Base-by-base conservation (phyloP, 2,329 filamentous ascomycete species). In the Fusarium temperatum region DNA sequence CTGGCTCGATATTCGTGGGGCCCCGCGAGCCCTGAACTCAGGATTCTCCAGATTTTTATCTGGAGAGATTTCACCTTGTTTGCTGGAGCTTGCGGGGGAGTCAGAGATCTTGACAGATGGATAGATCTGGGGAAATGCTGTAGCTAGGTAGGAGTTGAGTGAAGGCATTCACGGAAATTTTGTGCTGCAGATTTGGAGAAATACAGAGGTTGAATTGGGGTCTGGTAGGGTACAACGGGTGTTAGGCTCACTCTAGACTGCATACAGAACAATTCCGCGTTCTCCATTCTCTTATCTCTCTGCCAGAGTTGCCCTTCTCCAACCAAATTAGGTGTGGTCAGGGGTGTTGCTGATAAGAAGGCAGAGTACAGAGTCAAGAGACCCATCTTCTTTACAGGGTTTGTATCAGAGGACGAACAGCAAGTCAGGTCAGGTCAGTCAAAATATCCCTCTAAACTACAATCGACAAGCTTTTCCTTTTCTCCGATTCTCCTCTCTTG, bases 1-100 rank as follows among this genome's bases (percentile, higher is more conserved):
- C 61, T 61, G 65, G 55, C 60, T 58, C 36, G 45, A 66, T 48
- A 62, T 74, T 77, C 73, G 67, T 70, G 76, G 76, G 76, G 76
- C 76, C 76, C 76, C 76, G 74, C 72, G 75, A 76, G 71, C 63
- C 56, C 39, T 22, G 48, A 51, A 51, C 53, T 70, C 35, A 54
- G 48, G 60, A 45, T 58, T 62, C 55, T 60, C 57, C 56, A 58
- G 61, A 72, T 63, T 51, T 26, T 26, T 17, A 70, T 60, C 56
- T 73, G 61, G 61, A 73, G 72, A 70, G 51, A 55, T 60, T 66
- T 48, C n/a, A 39, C 56, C 59, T 75, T 69, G 67, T 72, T 69
- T 74, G 48, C 72, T 77, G 75, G 75, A 77, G 72, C 66, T 68
- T 68, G 54, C 41, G 58, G 64, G 58, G 72, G 47, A 58, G 64